Conservation (phyloP, 305 asterid genomes). For the Galium porrigens region DNA sequence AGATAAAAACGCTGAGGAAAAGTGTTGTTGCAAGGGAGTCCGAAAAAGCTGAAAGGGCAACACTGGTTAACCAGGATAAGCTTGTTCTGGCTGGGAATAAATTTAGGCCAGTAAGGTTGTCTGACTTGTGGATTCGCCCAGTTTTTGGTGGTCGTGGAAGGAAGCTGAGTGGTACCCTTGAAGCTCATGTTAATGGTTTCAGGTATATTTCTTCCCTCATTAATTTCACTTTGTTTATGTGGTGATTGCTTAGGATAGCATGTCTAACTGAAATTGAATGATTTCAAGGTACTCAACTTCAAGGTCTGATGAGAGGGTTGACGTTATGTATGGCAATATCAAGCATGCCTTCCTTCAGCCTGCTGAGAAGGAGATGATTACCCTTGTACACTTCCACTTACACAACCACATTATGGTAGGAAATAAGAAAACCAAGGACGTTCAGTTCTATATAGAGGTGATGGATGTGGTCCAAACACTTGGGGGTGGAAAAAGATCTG, state of each 20-base stretch:
- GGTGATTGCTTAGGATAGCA: background rate
- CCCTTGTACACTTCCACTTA: slow-evolving; percentile 71
- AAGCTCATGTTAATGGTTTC: slow-evolving; percentile 66
- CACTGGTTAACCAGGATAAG: slow-evolving; percentile 55
- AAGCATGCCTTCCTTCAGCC: slow-evolving; percentile 80
- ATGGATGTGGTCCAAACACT: slow-evolving; percentile 69
- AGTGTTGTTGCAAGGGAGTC: slow-evolving; percentile 53
- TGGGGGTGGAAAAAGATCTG: slow-evolving; percentile 59
- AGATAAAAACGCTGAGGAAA: slow-evolving; percentile 47
- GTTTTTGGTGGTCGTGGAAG: slow-evolving; percentile 59
- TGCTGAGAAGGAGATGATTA: slow-evolving; percentile 72
- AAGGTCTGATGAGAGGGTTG: slow-evolving; percentile 55
- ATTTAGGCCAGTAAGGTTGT: slow-evolving; percentile 54
- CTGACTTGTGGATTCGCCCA: slow-evolving; percentile 69
- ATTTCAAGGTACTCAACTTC: slow-evolving; percentile 44
- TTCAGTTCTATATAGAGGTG: slow-evolving; percentile 67
- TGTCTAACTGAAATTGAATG: slow-evolving; percentile 2
- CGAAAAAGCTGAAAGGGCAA: slow-evolving; percentile 73
- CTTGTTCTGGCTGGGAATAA: slow-evolving; percentile 49
- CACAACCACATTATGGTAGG: slow-evolving; percentile 85
- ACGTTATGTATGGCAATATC: slow-evolving; percentile 50
- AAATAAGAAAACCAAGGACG: slow-evolving; percentile 66
- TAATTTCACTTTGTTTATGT: background rate
- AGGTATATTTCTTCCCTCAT: slow-evolving; percentile 25
- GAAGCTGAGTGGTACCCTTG: slow-evolving; percentile 48